phyloP scores from a whole-genome alignment of 1,284 basidiomycete species.

The Anthracocystis panici-leucophaei region DNA sequence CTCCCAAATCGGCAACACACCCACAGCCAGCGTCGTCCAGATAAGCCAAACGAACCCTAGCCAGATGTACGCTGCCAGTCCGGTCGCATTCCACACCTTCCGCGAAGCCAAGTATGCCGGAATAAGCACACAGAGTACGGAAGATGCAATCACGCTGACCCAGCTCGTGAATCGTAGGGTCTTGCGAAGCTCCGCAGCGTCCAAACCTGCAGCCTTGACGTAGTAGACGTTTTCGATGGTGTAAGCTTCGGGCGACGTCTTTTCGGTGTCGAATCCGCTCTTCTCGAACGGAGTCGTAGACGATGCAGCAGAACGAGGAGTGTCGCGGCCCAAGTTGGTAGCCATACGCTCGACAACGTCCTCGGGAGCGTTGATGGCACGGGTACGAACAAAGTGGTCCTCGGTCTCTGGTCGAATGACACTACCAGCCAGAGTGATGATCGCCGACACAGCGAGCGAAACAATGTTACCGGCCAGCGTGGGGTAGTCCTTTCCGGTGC shows the following conservation, averaged over 20 bases:
- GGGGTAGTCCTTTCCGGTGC: conserved; percentile 76
- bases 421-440: conserved; percentile 76
- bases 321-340: conserved; percentile 18
- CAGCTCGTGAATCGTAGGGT: conserved; percentile 39
- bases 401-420: conserved; percentile 61
- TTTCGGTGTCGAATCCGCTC: conserved; percentile 28
- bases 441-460: conserved; percentile 83
- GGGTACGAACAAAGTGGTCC: conserved; percentile 60
- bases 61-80: conserved; percentile 64
- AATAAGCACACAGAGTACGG: conserved; percentile 59
- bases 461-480: conserved; percentile 84
- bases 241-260: conserved; percentile 16
- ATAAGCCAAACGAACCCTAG: conserved; percentile 84
- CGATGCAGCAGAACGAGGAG: conserved; percentile 12
- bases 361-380: conserved; percentile 62
- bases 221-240: conserved; percentile 37
- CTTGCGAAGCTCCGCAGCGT: conserved; percentile 48
- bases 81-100: conserved; percentile 54
- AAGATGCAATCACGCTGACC: conserved; percentile 47
- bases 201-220: conserved; percentile 54
- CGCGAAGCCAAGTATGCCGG: conserved; percentile 57
- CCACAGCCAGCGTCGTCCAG: conserved; percentile 75
- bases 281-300: conserved; percentile 21
- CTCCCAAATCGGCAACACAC: conserved; percentile 87
- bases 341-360: conserved; percentile 40